Base-by-base conservation (phyloP, 2,329 filamentous ascomycete species). In the Diaporthe longicolla region DNA sequence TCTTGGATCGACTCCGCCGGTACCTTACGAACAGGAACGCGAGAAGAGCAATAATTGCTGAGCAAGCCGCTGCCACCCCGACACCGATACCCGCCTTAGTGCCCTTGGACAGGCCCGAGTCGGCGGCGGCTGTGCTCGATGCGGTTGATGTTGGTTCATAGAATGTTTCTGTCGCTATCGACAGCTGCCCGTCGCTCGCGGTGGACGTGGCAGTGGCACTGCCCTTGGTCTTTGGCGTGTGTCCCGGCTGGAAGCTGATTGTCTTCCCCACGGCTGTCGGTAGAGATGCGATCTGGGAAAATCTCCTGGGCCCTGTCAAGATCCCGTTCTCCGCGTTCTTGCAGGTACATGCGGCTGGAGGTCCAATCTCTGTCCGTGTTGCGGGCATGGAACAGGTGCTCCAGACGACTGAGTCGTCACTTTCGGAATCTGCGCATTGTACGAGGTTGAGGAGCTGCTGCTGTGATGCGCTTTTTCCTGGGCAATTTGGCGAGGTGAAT, bases 21-120 rank as follows among this genome's bases (percentile, higher is more conserved):
- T 43, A 45, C 5, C 45, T 21, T 4, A 48, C 4, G 32, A 63
- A 61, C 9, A 71, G 4, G 45, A 63, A 71, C 13, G 69, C 69
- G 17, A 52, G 1, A 11, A 71, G 32, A 13, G 45, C 45, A 45
- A 71, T 15, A 24, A 71, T 13, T 8, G 17, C 24, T 35, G 43
- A 9, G 21, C 10, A 45, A 10, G 52, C 8, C 6, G 29, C 69
- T 54, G 45, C 69, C 11, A 52, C 69, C 6, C 69, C 69, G 45
- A 71, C 69, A 19, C 69, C 69, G 15, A 71, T 71, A 7, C 69
- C 69, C 29, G 69, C 69, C 57, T 71, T 71, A 32, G 69, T 26
- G 29, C 69, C 57, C 24, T 21, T 63, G 32, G 69, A 71, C 45
- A 71, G 35, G 4, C 24, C 24, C 7, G 32, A 1, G 40, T 37